Conservation (phyloP, 2,329 filamentous ascomycete species). For the Aspergillus fischeri region DNA sequence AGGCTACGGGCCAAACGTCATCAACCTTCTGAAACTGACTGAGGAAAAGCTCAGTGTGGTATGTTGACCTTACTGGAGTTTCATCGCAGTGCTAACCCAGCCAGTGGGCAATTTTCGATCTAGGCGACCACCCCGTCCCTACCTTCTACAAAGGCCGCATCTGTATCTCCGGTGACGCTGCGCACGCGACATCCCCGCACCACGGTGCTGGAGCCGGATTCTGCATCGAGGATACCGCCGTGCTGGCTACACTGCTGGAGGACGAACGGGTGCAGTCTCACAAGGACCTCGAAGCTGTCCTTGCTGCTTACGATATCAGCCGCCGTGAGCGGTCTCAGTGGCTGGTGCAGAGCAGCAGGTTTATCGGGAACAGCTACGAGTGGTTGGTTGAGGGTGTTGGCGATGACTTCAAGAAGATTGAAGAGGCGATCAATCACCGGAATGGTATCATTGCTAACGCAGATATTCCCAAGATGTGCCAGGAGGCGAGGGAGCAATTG, state of each 20-base stretch:
- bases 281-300: constrained; percentile 24
- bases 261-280: constrained; percentile 18
- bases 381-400: constrained; percentile 23
- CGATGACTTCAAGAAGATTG: constrained; percentile 14
- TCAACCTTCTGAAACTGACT: constrained; percentile 23
- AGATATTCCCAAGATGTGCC: constrained; percentile 24
- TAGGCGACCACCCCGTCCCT: constrained; percentile 35
- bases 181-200: constrained; percentile 41
- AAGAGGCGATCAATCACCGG: constrained; percentile 15
- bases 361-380: constrained; percentile 31
- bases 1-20: constrained; percentile 20
- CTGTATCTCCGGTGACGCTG: constrained; percentile 37
- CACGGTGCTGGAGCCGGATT: constrained; percentile 37
- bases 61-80: background rate
- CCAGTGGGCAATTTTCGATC: constrained; percentile 41
- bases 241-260: constrained; percentile 24
- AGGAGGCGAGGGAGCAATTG: constrained; percentile 21
- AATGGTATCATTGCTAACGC: constrained; percentile 17
- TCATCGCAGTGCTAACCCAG: background rate
- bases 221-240: constrained; percentile 30
- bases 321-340: constrained; percentile 28
- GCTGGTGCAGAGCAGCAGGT: constrained; percentile 33
- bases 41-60: constrained; percentile 25
- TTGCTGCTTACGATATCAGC: constrained; percentile 24
- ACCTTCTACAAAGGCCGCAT: constrained; percentile 32